Evolutionary conservation across 208 protist species (phyloP).

Genomic region (Vickermania ingenoplastis): DNA sequence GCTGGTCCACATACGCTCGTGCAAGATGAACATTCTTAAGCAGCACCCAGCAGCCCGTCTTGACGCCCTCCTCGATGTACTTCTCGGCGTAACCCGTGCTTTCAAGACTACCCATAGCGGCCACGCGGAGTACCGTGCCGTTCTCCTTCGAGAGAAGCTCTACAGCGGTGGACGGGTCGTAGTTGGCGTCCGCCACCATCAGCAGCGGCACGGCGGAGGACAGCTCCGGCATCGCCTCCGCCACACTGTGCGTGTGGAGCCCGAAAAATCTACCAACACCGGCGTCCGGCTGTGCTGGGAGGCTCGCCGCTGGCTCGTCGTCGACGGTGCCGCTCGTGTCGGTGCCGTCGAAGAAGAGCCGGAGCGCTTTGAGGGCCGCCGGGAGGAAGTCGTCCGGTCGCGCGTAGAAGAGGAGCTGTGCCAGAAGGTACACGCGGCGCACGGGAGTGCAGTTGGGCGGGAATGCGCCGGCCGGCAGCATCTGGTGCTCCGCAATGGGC

Average conservation of each 20-base stretch:
- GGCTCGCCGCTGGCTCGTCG: constrained; percentile 6
- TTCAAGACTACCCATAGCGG: constrained; percentile 96
- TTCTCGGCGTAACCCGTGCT: constrained; percentile 88
- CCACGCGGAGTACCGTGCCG: constrained; percentile 33
- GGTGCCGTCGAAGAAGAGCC: constrained; percentile 52
- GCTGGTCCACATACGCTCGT: constrained; percentile 83
- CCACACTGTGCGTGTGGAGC: constrained; percentile 28
- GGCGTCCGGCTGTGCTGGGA: background rate
- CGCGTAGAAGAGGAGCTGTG: constrained; percentile 59
- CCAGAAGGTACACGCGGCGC: constrained; percentile 43
- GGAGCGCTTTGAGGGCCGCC: constrained; percentile 44
- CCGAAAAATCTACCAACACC: constrained; percentile 37
- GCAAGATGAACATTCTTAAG: constrained; percentile 98
- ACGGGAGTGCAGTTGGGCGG: constrained; percentile 17
- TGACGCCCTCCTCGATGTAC: constrained; percentile 77
- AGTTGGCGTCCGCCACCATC: constrained; percentile 84
- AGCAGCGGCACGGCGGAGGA: constrained; percentile 67
- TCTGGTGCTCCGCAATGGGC: constrained; percentile 27
- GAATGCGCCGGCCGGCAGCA: constrained; percentile 30
- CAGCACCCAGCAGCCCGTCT: constrained; percentile 92
- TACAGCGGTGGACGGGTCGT: constrained; percentile 89
- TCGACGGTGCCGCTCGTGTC: constrained; percentile 13
- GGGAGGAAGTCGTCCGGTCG: constrained; percentile 68
- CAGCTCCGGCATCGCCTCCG: constrained; percentile 47
- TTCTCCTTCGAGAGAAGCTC: constrained; percentile 79